These are phyloP conservation scores for Verticillium zaregamsianum DNA, from an alignment of 2,329 filamentous ascomycete genomes.

Conservation along the genomic window DNA sequence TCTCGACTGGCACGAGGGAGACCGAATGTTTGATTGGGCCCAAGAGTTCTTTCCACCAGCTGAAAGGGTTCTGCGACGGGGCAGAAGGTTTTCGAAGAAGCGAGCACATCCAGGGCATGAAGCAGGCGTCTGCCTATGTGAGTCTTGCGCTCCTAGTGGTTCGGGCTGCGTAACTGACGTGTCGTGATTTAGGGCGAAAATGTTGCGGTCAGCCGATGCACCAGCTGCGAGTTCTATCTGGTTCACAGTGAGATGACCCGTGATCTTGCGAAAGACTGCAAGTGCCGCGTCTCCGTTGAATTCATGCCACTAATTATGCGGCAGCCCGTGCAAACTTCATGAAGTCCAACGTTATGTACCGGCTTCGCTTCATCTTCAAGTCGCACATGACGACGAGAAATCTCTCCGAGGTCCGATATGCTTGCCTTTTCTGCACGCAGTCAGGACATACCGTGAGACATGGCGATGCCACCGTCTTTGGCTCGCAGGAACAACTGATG, in stretches of 20 bases:
- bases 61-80: conserved; percentile 34
- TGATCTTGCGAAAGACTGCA: conserved; percentile 24
- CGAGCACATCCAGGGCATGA: conserved; percentile 30
- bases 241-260: conserved; percentile 24
- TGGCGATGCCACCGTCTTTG: conserved; percentile 37
- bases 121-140: conserved; percentile 16
- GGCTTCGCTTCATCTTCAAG: conserved; percentile 37
- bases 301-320: not conserved
- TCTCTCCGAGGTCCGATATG: conserved; percentile 31
- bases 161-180: not conserved
- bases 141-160: conserved; percentile 7
- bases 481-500: conserved; percentile 29
- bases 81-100: conserved; percentile 29
- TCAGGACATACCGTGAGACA: conserved; percentile 27
- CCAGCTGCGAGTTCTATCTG: conserved; percentile 19
- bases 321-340: conserved; percentile 28
- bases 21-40: conserved; percentile 20
- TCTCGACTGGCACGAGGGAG: conserved; percentile 2
- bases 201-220: conserved; percentile 16
- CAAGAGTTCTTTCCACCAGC: conserved; percentile 28
- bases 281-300: conserved; percentile 1
- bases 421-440: conserved; percentile 34
- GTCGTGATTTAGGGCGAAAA: conserved; percentile 11
- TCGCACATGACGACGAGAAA: conserved; percentile 30
- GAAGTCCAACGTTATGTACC: conserved; percentile 30